phyloP scores from a whole-genome alignment of 2,329 filamentous ascomycete genomes.

The Lecanicillium sp. region DNA sequence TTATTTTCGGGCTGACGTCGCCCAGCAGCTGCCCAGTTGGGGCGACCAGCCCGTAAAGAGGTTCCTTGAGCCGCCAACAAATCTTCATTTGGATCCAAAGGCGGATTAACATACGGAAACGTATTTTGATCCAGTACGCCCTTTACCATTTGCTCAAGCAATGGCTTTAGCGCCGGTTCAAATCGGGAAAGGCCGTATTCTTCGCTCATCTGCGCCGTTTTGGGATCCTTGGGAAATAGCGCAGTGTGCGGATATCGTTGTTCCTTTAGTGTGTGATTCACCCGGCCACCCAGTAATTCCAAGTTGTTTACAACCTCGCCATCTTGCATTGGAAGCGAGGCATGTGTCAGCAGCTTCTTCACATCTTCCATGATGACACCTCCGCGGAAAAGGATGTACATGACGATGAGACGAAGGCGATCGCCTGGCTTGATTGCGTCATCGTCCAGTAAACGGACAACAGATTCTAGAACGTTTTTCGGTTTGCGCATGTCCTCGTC shows the following conservation, averaged over 20 bases:
- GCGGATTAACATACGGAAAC: constrained; percentile 69
- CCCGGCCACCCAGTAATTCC: constrained; percentile 70
- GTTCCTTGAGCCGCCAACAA: constrained; percentile 50
- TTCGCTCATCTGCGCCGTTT: constrained; percentile 49
- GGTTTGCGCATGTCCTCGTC: constrained; percentile 90
- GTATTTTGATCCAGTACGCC: constrained; percentile 56
- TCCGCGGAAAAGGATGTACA: constrained; percentile 80
- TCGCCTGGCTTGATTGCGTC: constrained; percentile 63
- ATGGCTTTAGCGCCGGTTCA: constrained; percentile 69
- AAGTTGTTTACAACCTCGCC: constrained; percentile 68
- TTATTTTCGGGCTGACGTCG: constrained; percentile 67
- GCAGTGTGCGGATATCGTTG: constrained; percentile 54
- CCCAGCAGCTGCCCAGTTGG: constrained; percentile 86
- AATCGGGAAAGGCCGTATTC: constrained; percentile 84
- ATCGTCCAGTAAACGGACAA: constrained; percentile 84
- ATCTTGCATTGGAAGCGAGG: constrained; percentile 66
- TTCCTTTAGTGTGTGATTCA: constrained; percentile 66
- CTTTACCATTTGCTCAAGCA: constrained; percentile 67
- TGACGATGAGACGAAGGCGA: constrained; percentile 72
- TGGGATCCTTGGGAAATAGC: constrained; percentile 62
- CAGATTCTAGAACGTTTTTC: constrained; percentile 77
- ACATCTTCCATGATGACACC: constrained; percentile 80
- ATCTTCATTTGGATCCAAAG: constrained; percentile 54
- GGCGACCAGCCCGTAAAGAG: constrained; percentile 83
- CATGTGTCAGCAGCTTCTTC: constrained; percentile 74